Evolutionary conservation across 768 basidiomycete species (phyloP), one percentile per base, ranked within the genome.

Genomic region (Naganishia randhawae): DNA sequence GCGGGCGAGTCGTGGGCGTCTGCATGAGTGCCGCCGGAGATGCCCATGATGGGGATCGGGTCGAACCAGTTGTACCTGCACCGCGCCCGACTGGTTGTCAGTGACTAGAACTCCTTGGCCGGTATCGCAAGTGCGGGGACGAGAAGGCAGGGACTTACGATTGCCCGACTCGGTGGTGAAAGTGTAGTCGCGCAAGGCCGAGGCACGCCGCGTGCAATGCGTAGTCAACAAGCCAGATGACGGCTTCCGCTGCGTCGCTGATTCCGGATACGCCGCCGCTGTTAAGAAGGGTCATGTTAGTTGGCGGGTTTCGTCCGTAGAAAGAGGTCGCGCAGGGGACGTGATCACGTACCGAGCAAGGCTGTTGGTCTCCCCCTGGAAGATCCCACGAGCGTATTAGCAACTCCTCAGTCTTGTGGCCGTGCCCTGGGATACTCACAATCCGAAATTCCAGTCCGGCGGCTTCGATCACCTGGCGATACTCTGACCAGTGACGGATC

Each of bases 151-250:
- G n/a, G 19, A 25, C 52, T 54, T 22, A 54, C 52, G 52, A 31
- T 17, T 42, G 70, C 9, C 71, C 71, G 11, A 63, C 45, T 19
- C 71, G 69, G 41, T 72, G 33, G 50, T 72, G 71, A 57, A 72
- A 72, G 53, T 72, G 65, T 19, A 72, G 29, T 10, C 64, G 57
- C 41, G 57, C 17, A 27, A 72, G 62, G 39, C 71, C 71, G 33
- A 68, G 17, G 14, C 66, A 71, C 1, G 71, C 71, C 1, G 66
- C 61, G 16, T 70, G 62, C 14, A 72, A 57, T n/a, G 67, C 50
- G 63, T 71, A 61, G 42, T 72, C 71, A 10, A 68, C 63, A 17
- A 67, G 57, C 71, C 71, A 72, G 55, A 72, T 68, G 11, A 70
- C 63, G 11, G 69, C 62, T 37, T 72, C 71, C 25, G 63, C 71